A percentile compares a stretch with the other conserved stretches of the same genome.
phyloP scores from a whole-genome alignment of 1,139 yeast genomes.

The Pichia sp. region DNA sequence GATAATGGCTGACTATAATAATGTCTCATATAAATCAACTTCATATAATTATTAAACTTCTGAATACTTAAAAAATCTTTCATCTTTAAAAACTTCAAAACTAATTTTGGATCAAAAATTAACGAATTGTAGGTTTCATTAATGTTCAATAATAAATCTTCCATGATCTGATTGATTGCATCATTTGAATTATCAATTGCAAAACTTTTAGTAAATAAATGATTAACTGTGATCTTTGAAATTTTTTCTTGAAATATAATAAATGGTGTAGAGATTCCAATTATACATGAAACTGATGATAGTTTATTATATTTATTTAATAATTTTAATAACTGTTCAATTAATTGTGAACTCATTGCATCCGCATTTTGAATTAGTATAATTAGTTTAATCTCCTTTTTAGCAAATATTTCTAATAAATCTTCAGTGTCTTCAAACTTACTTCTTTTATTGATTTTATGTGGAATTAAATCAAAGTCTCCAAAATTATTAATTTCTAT shows the following conservation, averaged over 20 bases:
- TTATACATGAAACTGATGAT: conserved; percentile 18
- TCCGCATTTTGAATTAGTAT: conserved; percentile 62
- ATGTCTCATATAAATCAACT: conserved; percentile 61
- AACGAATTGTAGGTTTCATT: conserved; percentile 30
- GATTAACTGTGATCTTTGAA: conserved; percentile 26
- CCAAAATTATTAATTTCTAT: conserved; percentile 12
- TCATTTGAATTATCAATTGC: conserved; percentile 40
- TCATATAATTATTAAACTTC: conserved; percentile 48
- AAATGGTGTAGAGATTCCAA: conserved; percentile 51
- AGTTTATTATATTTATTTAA: conserved; percentile 33
- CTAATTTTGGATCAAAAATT: conserved; percentile 27
- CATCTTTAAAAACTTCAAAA: conserved; percentile 21
- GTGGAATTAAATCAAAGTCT: conserved; percentile 18
- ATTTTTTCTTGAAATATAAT: conserved; percentile 38
- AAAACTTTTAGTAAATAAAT: conserved; percentile 27
- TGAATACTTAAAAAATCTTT: conserved; percentile 24
- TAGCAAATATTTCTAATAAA: conserved; percentile 27
- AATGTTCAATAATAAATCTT: conserved; percentile 29
- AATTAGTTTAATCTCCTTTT: conserved; percentile 21
- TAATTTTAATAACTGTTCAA: conserved; percentile 44
- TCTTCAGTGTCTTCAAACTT: conserved; percentile 30
- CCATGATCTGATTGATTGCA: conserved; percentile 36
- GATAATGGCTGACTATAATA: conserved; percentile 66
- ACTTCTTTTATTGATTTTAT: conserved; percentile 25
- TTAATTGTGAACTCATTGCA: conserved; percentile 45